Conservation (phyloP, 768 basidiomycete species). For the Russula abietina region DNA sequence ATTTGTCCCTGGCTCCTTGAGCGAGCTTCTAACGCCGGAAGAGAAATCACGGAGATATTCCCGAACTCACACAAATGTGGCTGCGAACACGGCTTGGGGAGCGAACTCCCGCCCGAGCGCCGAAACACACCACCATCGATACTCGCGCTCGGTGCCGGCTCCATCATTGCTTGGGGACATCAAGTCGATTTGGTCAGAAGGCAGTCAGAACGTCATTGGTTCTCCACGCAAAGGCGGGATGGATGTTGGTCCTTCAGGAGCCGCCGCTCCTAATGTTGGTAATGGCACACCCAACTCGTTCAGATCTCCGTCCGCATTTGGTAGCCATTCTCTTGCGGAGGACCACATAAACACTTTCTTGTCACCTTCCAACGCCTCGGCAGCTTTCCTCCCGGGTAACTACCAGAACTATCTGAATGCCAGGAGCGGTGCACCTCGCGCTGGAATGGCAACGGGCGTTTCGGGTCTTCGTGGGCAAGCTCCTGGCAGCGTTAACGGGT, state of each 20-base stretch:
- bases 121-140: constrained; percentile 51
- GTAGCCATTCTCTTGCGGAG: constrained; percentile 30
- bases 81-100: constrained; percentile 18
- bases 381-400: constrained; percentile 71
- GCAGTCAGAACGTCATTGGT: constrained; percentile 30
- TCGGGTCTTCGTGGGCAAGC: constrained; percentile 25
- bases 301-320: constrained; percentile 40
- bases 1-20: constrained; percentile 82
- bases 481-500: constrained; percentile 13
- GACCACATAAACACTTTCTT: constrained; percentile 41
- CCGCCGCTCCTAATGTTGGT: constrained; percentile 27
- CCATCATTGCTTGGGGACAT: constrained; percentile 70
- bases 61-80: constrained; percentile 45
- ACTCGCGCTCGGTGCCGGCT: constrained; percentile 78
- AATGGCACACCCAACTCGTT: constrained; percentile 50
- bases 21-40: constrained; percentile 82
- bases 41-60: constrained; percentile 81
- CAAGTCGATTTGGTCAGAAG: constrained; percentile 76
- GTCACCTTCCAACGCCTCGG: constrained; percentile 72
- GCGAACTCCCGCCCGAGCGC: constrained; percentile 26
- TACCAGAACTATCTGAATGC: constrained; percentile 58
- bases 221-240: constrained; percentile 32
- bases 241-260: constrained; percentile 26
- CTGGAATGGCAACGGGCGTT: constrained; percentile 24
- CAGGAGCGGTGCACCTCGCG: constrained; percentile 36